Evolutionary conservation across 257 asterid species (phyloP), one percentile per base, ranked within the genome.

Genomic region (Solanum phureja): DNA sequence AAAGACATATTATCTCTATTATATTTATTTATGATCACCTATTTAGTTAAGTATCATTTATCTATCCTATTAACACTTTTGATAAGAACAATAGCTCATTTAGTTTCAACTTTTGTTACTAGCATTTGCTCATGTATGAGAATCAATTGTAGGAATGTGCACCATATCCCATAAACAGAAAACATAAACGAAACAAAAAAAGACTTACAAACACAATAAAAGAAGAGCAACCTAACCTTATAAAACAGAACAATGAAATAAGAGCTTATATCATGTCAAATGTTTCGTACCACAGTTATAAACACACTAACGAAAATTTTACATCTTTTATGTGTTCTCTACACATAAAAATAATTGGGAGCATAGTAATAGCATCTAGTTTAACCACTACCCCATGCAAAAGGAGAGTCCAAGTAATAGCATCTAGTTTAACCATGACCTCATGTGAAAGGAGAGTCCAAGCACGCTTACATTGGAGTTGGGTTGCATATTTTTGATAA

Each of bases 401-500:
- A 89, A 87, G 60, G 37, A 24, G 46, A 76, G 76, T 37, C 60
- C 86, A 88, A 21, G 82, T 74, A 74, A 35, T 9, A 35, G 49
- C 85, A 49, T 81, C 85, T 27, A 27, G 27, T 46, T 82, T 82
- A 49, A 29, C 44, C 85, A 82, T 82, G 42, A 29, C 5, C 29
- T 49, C 85, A 29, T 49, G 85, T 3, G 62, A 60, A 89, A 86
- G 27, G 44, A 37, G 52, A 79, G 79, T 40, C 37, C 84, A 88
- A 89, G 46, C 35, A 44, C 56, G 83, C 94, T 87, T 88, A 96
- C 99, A 93, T 92, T 96, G 33, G 95, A 93, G 92, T 94, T 96
- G 86, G 96, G 98, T 83, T 64, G 92, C 90, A 96, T 87, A 56
- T 89, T 91, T 93, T 97, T 96, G 87, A 97, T 92, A 73, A 96